phyloP scores from a whole-genome alignment of 352 stramenopile species.

The Phytopythium kandeliae region DNA sequence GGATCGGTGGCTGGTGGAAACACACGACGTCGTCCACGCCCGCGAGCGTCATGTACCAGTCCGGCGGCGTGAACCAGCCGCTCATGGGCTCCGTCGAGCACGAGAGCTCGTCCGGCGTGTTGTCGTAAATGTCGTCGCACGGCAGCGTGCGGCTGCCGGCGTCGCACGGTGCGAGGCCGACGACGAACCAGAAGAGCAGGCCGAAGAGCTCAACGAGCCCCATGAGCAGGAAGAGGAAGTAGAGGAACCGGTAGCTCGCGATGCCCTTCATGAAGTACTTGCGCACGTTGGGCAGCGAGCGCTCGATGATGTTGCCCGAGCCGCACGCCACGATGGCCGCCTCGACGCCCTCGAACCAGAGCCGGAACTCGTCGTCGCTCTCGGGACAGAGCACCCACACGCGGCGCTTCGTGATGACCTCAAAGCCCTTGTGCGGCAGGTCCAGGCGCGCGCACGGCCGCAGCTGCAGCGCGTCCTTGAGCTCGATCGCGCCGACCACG shows the following conservation, averaged over 20 bases:
- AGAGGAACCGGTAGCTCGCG: slow-evolving; percentile 67
- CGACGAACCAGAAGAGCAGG: slow-evolving; percentile 75
- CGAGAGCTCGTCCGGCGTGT: slow-evolving; percentile 49
- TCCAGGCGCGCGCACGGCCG: slow-evolving; percentile 52
- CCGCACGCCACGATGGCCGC: slow-evolving; percentile 63
- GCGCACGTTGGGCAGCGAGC: slow-evolving; percentile 81
- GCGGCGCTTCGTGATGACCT: slow-evolving; percentile 74
- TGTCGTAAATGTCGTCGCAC: slow-evolving; percentile 58
- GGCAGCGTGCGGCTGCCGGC: slow-evolving; percentile 29
- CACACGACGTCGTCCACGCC: slow-evolving; percentile 71
- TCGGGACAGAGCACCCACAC: slow-evolving; percentile 85
- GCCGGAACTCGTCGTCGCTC: slow-evolving; percentile 76
- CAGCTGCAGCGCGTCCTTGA: slow-evolving; percentile 69
- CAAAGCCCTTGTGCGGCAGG: slow-evolving; percentile 62
- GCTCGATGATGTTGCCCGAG: slow-evolving; percentile 81
- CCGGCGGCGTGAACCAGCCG: slow-evolving; percentile 55
- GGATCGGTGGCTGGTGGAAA: slow-evolving; percentile 67
- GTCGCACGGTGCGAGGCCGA: slow-evolving; percentile 75
- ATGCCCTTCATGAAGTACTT: slow-evolving; percentile 89
- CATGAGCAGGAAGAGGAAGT: slow-evolving; percentile 72
- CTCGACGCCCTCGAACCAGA: slow-evolving; percentile 83
- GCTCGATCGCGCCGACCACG: slow-evolving; percentile 58
- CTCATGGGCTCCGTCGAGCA: slow-evolving; percentile 51
- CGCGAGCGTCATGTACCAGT: slow-evolving; percentile 73
- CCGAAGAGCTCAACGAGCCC: slow-evolving; percentile 66